Evolutionary conservation across 176 grass and related monocot species (phyloP), one percentile per base, ranked within the genome.

Genomic region (Carex pumila): DNA sequence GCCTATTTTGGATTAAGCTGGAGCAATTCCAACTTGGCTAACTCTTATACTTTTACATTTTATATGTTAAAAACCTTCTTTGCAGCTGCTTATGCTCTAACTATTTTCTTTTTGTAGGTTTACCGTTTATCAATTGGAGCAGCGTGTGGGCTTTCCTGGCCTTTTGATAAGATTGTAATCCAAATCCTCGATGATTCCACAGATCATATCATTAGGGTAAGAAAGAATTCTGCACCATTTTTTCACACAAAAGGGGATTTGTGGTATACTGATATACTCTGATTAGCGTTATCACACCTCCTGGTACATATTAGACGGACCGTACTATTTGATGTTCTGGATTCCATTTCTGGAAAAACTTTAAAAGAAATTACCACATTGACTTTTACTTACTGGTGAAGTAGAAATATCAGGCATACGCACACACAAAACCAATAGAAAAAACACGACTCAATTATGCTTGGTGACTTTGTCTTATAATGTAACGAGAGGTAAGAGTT

Each of bases 181-280:
- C 94, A 97, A 62, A 89, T 97, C 59, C 88, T 97, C 36, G 94
- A 97, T 55, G 94, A 97, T 78, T 97, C 92, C 6, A 97, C 92
- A 49, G 87, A 97, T 78, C 53, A 85, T 34, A 15, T 15, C 47
- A 88, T 87, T 71, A 88, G 84, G 84, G 90, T 91, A 86, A 62
- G 34, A 36, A 14, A 76, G 25, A 81, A 62, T 7, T 3, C n/a
- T 81, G 43, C 43, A 61, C 31, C 30, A 47, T 77, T 19, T n/a
- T 53, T 15, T 65, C 12, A 55, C 0, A 47, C 18, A 43, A 61
- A 83, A 47, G 3, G n/a, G 31, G 49, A 6, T 47, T 18, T 47
- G 10, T 19, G 39, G 4, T 52, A 50, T 50, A 50, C 47, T 50
- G 47, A 50, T 50, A 50, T 12, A 62, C 70, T 43, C 66, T 70